Evolutionary conservation across 148 eudicot species (phyloP).

Genomic region (Cornus suecica): DNA sequence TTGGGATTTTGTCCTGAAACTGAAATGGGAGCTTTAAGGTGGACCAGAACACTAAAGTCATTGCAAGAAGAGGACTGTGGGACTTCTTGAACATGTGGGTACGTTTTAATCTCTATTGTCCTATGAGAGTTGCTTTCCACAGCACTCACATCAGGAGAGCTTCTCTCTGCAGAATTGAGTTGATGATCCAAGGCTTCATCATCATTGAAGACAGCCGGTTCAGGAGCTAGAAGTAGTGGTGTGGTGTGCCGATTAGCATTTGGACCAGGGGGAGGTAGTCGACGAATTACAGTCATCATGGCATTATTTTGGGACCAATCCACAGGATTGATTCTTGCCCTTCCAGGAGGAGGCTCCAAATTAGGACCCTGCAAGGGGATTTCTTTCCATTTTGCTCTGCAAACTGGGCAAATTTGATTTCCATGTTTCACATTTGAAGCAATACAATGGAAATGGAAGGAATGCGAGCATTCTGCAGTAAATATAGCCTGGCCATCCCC

Average conservation of each 20-base stretch:
- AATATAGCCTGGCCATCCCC: conserved; percentile 86
- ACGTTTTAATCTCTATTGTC: conserved; percentile 43
- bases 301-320: conserved; percentile 39
- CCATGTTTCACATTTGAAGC: conserved; percentile 80
- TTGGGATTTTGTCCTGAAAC: conserved; percentile 16
- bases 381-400: conserved; percentile 84
- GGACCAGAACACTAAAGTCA: conserved; percentile 58
- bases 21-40: conserved; percentile 63
- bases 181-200: conserved; percentile 59
- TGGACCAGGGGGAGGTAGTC: conserved; percentile 41
- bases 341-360: conserved; percentile 35
- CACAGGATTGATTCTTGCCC: conserved; percentile 37
- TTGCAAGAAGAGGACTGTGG: conserved; percentile 31
- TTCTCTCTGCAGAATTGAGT: conserved; percentile 12
- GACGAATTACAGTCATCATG: conserved; percentile 46
- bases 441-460: conserved; percentile 85
- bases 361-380: conserved; percentile 60
- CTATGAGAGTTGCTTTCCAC: conserved; percentile 14
- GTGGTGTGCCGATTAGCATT: conserved; percentile 35
- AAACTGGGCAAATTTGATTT: conserved; percentile 73
- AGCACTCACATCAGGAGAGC: conserved; percentile 11
- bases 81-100: conserved; percentile 57
- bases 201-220: conserved; percentile 69
- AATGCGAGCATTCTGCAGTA: conserved; percentile 88
- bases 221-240: conserved; percentile 44